Evolutionary conservation across 106 monocot species (phyloP).

Genomic region (Acanthochlamys bracteata): DNA sequence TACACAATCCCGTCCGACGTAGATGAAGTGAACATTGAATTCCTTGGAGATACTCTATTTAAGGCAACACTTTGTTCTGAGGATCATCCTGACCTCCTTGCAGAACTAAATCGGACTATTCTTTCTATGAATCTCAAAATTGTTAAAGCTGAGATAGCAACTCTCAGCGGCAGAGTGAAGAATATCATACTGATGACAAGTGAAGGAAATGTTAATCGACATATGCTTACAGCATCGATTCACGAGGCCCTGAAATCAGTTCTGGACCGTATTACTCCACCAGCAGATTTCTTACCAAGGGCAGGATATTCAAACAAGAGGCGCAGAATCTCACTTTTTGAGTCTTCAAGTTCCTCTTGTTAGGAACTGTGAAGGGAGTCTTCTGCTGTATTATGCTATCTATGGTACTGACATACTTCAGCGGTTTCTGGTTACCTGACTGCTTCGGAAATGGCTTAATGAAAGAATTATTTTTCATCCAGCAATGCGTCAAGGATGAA

Average conservation of each 20-base stretch:
- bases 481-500: no score
- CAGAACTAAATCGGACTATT: slow-evolving; percentile 55
- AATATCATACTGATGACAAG: slow-evolving; percentile 30
- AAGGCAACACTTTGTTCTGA: slow-evolving; percentile 69
- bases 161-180: slow-evolving; percentile 67
- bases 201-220: slow-evolving; percentile 25
- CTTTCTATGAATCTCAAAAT: slow-evolving; percentile 30
- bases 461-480: no score
- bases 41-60: slow-evolving; percentile 17
- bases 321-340: slow-evolving; percentile 35
- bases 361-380: not conserved
- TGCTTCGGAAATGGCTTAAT: no score
- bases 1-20: slow-evolving; percentile 44
- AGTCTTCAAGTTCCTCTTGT: slow-evolving; percentile 57
- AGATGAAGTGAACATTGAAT: slow-evolving; percentile 61
- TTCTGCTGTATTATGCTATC: no score
- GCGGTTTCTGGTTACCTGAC: no score
- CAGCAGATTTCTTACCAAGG: slow-evolving; percentile 43
- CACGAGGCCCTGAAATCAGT: slow-evolving; percentile 55
- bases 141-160: slow-evolving; percentile 56
- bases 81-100: slow-evolving; percentile 61
- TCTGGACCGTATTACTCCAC: slow-evolving; percentile 32
- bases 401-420: no score
- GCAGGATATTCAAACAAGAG: slow-evolving; percentile 33
- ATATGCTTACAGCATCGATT: slow-evolving; percentile 25